Evolutionary conservation across 352 stramenopile species (phyloP).

Genomic region (Elongisporangium undulatum): DNA sequence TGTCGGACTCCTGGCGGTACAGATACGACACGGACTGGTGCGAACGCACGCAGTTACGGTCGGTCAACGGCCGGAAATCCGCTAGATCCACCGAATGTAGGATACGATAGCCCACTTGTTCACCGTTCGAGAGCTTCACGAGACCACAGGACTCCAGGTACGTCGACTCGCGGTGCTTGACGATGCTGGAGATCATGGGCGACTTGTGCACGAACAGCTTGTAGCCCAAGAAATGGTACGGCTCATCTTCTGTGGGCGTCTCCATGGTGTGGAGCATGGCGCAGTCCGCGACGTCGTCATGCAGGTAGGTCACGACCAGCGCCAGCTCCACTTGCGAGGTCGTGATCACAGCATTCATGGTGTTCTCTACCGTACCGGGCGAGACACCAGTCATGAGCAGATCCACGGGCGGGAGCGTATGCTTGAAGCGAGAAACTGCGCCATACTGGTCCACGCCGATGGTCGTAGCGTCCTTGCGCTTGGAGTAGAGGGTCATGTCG

Average conservation of each 20-base stretch:
- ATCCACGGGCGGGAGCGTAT: slow-evolving; percentile 15
- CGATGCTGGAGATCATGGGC: slow-evolving; percentile 20
- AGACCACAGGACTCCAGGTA: slow-evolving; percentile 27
- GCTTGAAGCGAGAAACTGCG: slow-evolving; percentile 9
- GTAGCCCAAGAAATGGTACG: slow-evolving; percentile 46
- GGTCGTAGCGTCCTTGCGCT: slow-evolving; percentile 26
- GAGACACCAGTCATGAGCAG: slow-evolving; percentile 43
- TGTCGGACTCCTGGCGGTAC: slow-evolving; percentile 44
- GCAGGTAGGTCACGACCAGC: slow-evolving; percentile 47
- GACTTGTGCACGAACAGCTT: slow-evolving; percentile 55
- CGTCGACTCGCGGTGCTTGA: slow-evolving; percentile 29
- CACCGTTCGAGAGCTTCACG: slow-evolving; percentile 13
- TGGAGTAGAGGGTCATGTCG: slow-evolving; percentile 36
- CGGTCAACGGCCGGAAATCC: slow-evolving; percentile 35
- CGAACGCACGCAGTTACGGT: slow-evolving; percentile 59
- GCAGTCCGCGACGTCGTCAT: slow-evolving; percentile 51
- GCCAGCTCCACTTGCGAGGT: slow-evolving; percentile 41
- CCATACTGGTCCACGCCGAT: slow-evolving; percentile 11
- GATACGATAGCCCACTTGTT: slow-evolving; percentile 27
- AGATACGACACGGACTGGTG: slow-evolving; percentile 50
- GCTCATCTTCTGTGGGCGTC: slow-evolving; percentile 28
- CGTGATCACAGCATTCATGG: slow-evolving; percentile 46
- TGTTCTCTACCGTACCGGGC: slow-evolving; percentile 38
- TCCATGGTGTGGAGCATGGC: slow-evolving; percentile 49
- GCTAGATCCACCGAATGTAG: slow-evolving; percentile 34